Evolutionary conservation across 192 early-diverging fungal genomes (phyloP), one percentile per base, ranked within the genome.

Genomic region (Gorgonomyces haynaldii): DNA sequence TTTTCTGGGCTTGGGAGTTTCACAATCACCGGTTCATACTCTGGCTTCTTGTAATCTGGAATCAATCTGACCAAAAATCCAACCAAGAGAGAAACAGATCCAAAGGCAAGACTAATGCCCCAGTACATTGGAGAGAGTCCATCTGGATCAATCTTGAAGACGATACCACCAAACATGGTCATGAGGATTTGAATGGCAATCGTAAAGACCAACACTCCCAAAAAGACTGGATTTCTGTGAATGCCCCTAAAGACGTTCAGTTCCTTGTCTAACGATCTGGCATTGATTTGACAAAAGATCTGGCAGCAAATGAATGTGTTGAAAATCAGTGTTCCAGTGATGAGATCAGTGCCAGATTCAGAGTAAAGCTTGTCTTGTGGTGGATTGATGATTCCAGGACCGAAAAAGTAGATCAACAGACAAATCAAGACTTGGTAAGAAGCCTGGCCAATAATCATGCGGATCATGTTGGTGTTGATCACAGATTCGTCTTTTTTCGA

Each of bases 291-390:
- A 71, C 88, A 89, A 53, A 90, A 89, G 25, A 90, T 71, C 64
- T 94, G 90, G 50, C 85, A 72, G 55, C 84, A 86, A 1, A 91
- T 84, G 64, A 96, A 96, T 1, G 86, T 80, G 58, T 90, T 96
- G 62, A 92, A 96, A 15, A 96, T 84, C 39, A 92, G 57, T 5
- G 88, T 90, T 40, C 42, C 38, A 6, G 52, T 60, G 4, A 16
- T 22, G 12, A 12, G 19, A n/a, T 68, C 15, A 13, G 52, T 16
- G 10, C 62, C 62, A 4, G 49, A 48, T 15, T 47, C 61, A 26
- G 53, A 8, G 12, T 5, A 45, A 10, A 56, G 52, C 8, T 37
- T 47, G 13, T n/a, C 21, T 8, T 56, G 30, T n/a, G 16, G 17
- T 35, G 31, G 46, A 21, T 21, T 24, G 16, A 17, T 17, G 16